Base-by-base conservation (phyloP, 768 basidiomycete genomes). In the Pisolithus tinctorius region DNA sequence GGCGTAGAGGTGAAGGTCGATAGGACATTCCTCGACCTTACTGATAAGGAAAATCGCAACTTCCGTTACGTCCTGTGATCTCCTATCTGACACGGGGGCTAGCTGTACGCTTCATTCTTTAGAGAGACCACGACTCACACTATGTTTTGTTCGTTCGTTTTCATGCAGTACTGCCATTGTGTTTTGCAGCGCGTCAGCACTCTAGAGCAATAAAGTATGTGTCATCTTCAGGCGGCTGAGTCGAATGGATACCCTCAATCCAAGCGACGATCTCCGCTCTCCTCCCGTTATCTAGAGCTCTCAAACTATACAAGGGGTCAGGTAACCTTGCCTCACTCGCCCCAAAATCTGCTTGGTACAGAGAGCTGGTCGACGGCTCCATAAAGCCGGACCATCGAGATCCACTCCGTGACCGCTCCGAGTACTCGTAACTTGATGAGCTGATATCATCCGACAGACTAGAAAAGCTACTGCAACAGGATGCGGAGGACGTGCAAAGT, bases 11-110 rank as follows among this genome's bases (percentile, higher is more conserved):
- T 71, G 60, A 77, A 72, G 58, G 76, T 89, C 16, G 86, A 88
- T 64, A 78, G 74, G 71, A 80, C 78, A 47, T 85, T 86, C 80
- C 77, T 88, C 39, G 87, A 88, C 64, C 73, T 88, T 44, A 88
- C 87, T 11, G 87, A 88, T 55, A 72, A 72, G 10, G 77, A 88
- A 66, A 89, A 89, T 58, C 76, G 74, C 38, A 84, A 86, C 49
- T 89, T 84, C 74, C 78, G 86, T 45, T 89, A 87, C 62, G 72
- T 81, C 8, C 67, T 86, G 40, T 86, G 57, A 55, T 34, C 36
- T 10, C 40, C 11, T 26, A 48, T 26, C 17, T 37, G 17, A 34
- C 20, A 29, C 36, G 8, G 5, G 10, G 20, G 44, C 20, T 36
- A 42, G 8, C 40, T 44, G 46, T 36, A 52, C 14, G 27, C 43